Conservation (phyloP, 2,329 filamentous ascomycete species). For the Botryosphaeria dothidea region DNA sequence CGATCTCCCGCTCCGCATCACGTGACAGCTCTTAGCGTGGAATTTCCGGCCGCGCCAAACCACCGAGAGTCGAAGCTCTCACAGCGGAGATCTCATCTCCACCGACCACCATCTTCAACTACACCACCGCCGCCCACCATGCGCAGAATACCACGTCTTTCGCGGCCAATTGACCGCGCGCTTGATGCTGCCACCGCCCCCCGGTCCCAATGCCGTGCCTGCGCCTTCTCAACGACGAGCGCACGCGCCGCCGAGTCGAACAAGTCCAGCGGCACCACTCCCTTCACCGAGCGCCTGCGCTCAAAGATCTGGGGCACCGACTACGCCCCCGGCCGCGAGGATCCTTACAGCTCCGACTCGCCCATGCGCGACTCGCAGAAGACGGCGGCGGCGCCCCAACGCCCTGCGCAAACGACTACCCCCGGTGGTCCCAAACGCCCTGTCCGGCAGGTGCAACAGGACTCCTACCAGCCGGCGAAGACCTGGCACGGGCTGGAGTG, state of each 20-base stretch:
- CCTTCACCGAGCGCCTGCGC: not conserved
- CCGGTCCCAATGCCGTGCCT: not conserved
- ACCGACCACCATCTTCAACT: not conserved
- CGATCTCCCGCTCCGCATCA: not conserved
- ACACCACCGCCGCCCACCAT: not conserved
- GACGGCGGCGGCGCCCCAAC: not conserved
- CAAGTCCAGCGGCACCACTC: not conserved
- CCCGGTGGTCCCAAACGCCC: not conserved
- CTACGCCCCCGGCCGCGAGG: slow-evolving; percentile 14
- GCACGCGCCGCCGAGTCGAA: not conserved
- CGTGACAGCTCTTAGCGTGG: not conserved
- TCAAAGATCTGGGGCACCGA: slow-evolving; percentile 19
- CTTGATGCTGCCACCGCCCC: not conserved
- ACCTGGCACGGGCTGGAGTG: slow-evolving; percentile 55
- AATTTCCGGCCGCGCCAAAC: slow-evolving; percentile 3
- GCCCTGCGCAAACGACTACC: too few species aligned
- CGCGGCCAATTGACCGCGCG: slow-evolving; percentile 17
- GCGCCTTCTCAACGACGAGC: slow-evolving; percentile 2
- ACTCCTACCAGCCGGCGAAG: slow-evolving; percentile 46
- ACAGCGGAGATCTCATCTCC: not conserved
- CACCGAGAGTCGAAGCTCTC: not conserved
- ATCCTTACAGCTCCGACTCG: slow-evolving; percentile 16
- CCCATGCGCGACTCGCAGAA: not conserved
- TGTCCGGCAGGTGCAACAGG: not conserved
- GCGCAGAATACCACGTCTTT: slow-evolving; percentile 14